Base-by-base conservation (phyloP, 2,329 filamentous ascomycete genomes). In the Trichoderma semiorbis region DNA sequence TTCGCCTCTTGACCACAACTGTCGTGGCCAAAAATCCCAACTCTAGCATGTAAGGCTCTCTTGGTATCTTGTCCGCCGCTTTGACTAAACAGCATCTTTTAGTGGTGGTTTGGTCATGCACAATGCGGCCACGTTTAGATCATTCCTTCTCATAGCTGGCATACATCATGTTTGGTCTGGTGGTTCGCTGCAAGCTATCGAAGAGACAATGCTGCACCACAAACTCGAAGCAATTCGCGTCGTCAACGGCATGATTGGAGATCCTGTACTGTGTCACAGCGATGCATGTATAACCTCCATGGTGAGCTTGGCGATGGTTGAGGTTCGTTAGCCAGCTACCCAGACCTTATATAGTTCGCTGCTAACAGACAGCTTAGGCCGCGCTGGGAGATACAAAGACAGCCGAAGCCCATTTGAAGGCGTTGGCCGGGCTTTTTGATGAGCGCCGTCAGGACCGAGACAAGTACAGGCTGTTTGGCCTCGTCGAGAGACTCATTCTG, bases 151-250 rank as follows among this genome's bases (percentile, higher is more conserved):
- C 1, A 50, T 64, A 50, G 61, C 61, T 4, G 61, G 61, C 39
- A 47, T 64, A 47, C 61, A 64, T 16, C 61, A 64, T 28, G 61
- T 64, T 7, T 64, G 61, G 61, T 39, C 26, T 12, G 61, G 61
- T 21, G 61, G 61, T 12, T 64, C 61, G 39, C 39, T 64, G 36
- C 36, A 64, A 32, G 24, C 61, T 14, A 64, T 64, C 36, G 61
- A 64, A n/a, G 61, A 64, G 61, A 64, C 61, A 7, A 64, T 64
- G 61, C 61, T 64, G 26, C 61, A 64, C 36, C 61, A 64, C 18
- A 64, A 64, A 21, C 61, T 64, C 39, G 61, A 64, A 7, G 26
- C 61, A 64, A 64, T 64, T 8, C 61, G 61, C 6, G 39, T 50
- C 24, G 39, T 64, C 39, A 64, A 64, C 26, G 61, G 61, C 39